phyloP scores from a whole-genome alignment of 371 early-diverging fungal genomes.

The Conidiobolus incongruus region DNA sequence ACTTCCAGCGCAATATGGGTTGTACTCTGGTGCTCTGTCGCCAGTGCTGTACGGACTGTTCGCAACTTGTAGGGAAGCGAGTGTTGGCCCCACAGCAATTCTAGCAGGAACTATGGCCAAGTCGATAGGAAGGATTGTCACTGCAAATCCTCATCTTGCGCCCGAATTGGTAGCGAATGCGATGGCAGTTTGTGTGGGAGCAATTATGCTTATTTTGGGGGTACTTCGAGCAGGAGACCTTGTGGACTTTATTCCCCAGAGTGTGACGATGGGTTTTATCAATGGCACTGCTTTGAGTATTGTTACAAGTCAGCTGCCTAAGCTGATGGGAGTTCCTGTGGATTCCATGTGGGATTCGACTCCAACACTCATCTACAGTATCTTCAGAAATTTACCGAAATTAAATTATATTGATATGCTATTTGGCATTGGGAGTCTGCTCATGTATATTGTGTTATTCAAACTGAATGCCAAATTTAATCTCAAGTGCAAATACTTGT shows the following conservation, averaged over 20 bases:
- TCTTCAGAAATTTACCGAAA: background rate
- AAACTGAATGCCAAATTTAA: background rate
- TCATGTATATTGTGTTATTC: background rate
- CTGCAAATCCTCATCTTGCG: background rate
- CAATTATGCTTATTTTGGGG: constrained; percentile 42
- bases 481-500: background rate
- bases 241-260: constrained; percentile 70
- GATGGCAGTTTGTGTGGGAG: constrained; percentile 30
- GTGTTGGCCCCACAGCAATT: constrained; percentile 78
- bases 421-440: background rate
- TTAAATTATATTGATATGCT: background rate
- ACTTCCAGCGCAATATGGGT: constrained; percentile 58
- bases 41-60: constrained; percentile 40
- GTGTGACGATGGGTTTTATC: constrained; percentile 48
- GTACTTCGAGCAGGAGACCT: constrained; percentile 56
- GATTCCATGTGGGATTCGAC: constrained; percentile 16
- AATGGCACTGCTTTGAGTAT: constrained; percentile 57
- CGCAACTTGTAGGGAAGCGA: constrained; percentile 63
- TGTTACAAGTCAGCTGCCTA: constrained; percentile 41
- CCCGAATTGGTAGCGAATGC: constrained; percentile 11
- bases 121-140: background rate
- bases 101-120: constrained; percentile 4
- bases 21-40: constrained; percentile 57
- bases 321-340: constrained; percentile 40
- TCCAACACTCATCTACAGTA: background rate